Conservation (phyloP, 805 yeast species). For the Grigorovia yakushimaensis region DNA sequence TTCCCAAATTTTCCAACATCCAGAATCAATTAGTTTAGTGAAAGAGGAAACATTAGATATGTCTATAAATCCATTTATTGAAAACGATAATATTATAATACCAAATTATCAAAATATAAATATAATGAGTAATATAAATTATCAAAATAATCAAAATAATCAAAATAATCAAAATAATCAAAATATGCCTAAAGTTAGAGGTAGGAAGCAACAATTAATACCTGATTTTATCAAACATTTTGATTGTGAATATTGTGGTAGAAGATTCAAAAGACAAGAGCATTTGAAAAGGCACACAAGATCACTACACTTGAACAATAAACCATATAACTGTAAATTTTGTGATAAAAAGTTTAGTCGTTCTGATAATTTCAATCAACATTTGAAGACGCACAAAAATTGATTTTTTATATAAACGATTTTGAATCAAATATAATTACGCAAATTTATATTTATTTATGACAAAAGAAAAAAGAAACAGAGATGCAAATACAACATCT, state of each 20-base stretch:
- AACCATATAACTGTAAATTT: slow-evolving; percentile 53
- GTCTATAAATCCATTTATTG: background rate
- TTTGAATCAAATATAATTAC: too few relatives aligned
- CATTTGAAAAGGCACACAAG: slow-evolving; percentile 68
- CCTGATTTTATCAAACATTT: slow-evolving; percentile 50
- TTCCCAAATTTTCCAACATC: slow-evolving; percentile 4
- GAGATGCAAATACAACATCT: too few relatives aligned
- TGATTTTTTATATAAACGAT: background rate
- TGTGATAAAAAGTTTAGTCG: slow-evolving; percentile 60
- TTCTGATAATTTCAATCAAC: slow-evolving; percentile 58
- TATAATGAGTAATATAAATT: too few relatives aligned
- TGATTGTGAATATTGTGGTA: slow-evolving; percentile 53
- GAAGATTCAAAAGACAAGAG: slow-evolving; percentile 66
- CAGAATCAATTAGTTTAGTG: background rate
- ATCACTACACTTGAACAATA: slow-evolving; percentile 62
- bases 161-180: background rate
- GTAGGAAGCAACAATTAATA: slow-evolving; percentile 54
- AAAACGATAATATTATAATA: background rate
- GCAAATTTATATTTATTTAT: too few relatives aligned
- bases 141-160: too few relatives aligned
- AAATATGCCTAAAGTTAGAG: slow-evolving; percentile 39
- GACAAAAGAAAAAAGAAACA: too few relatives aligned
- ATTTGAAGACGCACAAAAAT: slow-evolving; percentile 43
- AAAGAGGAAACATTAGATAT: background rate
- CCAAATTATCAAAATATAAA: background rate